Conservation (phyloP, 257 asterid genomes). For the Jacaranda mimosifolia region DNA sequence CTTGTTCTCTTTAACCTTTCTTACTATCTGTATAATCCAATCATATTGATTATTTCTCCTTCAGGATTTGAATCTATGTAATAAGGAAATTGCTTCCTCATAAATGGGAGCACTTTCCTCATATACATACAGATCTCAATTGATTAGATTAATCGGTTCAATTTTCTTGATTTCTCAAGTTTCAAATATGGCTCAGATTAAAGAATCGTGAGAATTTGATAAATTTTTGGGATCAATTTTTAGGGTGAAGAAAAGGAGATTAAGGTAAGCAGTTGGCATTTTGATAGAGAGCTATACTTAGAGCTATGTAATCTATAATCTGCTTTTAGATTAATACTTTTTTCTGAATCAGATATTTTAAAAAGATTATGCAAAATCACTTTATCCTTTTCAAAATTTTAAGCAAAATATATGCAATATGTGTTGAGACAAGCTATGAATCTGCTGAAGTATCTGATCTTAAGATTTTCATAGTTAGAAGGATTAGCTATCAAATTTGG, state of each 20-base stretch:
- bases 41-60: background rate
- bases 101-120: background rate
- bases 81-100: slow-evolving; percentile 9
- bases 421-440: background rate
- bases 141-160: slow-evolving; percentile 3
- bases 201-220: slow-evolving; percentile 24
- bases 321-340: slow-evolving; percentile 12
- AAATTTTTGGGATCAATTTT: slow-evolving; percentile 13
- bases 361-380: background rate
- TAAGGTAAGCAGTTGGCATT: slow-evolving; percentile 21
- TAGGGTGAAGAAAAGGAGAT: slow-evolving; percentile 20
- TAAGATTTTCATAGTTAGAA: background rate
- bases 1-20: background rate
- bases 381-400: background rate
- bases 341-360: background rate
- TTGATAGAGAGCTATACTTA: background rate
- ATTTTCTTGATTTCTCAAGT: slow-evolving; percentile 24
- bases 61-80: background rate
- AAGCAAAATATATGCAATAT: background rate
- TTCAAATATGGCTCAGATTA: slow-evolving; percentile 22
- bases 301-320: slow-evolving; percentile 2
- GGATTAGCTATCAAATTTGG: background rate
- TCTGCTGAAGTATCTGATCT: background rate
- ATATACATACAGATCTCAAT: background rate
- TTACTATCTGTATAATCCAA: background rate